phyloP scores from a whole-genome alignment of 306 rosid species.

The Potentilla sterilis region DNA sequence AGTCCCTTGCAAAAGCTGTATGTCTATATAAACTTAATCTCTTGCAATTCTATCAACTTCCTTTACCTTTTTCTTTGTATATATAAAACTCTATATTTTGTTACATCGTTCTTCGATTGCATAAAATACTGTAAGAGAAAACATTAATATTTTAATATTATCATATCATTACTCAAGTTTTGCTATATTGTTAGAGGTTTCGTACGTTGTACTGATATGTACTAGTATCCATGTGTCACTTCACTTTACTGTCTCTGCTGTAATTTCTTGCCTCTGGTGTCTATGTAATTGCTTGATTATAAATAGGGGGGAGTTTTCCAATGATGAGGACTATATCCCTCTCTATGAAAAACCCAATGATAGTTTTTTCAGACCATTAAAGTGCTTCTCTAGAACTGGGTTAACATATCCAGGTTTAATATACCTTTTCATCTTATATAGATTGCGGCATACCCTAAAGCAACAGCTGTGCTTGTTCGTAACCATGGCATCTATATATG shows the following conservation, averaged over 20 bases:
- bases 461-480: slow-evolving; percentile 98
- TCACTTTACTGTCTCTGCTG: slow-evolving; percentile 9
- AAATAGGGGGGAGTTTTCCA: background rate
- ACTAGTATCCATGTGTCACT: background rate
- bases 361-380: slow-evolving; percentile 7
- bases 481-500: slow-evolving; percentile 91
- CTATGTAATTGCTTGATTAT: background rate
- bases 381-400: background rate
- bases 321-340: background rate
- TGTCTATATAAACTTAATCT: slow-evolving; percentile 26
- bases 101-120: background rate
- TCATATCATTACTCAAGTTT: background rate
- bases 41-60: background rate
- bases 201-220: background rate
- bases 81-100: background rate
- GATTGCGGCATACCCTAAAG: slow-evolving; percentile 91
- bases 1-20: slow-evolving; percentile 94
- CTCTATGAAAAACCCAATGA: background rate
- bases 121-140: slow-evolving; percentile 5
- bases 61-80: background rate
- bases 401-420: background rate
- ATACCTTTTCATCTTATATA: slow-evolving; percentile 26
- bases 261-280: background rate
- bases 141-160: background rate
- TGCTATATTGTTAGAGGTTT: background rate